Conservation (phyloP, 495 filamentous ascomycete genomes). For the Xylaria venustula region DNA sequence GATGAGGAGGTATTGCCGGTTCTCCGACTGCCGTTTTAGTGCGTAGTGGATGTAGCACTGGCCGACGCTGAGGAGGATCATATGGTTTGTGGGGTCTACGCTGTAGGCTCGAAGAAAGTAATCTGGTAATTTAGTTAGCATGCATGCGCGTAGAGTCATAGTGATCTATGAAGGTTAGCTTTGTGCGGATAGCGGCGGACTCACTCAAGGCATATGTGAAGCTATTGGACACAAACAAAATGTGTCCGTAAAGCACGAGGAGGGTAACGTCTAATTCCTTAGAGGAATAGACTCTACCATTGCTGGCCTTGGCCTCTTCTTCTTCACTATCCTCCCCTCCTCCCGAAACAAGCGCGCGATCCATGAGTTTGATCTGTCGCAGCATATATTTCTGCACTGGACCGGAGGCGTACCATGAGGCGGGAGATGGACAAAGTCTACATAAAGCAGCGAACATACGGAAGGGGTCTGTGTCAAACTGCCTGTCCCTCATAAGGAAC, state of each 20-base stretch:
- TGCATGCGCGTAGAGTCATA: background rate
- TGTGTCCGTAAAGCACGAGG: constrained; percentile 84
- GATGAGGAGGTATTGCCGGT: constrained; percentile 79
- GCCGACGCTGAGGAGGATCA: constrained; percentile 69
- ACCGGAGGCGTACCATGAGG: constrained; percentile 58
- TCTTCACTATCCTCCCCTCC: constrained; percentile 18
- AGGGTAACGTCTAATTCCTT: constrained; percentile 58
- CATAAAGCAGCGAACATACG: constrained; percentile 74
- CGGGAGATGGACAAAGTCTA: constrained; percentile 58
- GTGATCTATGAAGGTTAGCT: background rate
- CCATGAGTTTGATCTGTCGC: constrained; percentile 87
- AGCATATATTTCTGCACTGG: constrained; percentile 83
- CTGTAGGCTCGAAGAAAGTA: constrained; percentile 89
- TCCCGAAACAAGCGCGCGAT: constrained; percentile 40
- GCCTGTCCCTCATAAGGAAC: constrained; percentile 83
- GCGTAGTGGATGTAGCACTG: constrained; percentile 81
- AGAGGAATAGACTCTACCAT: constrained; percentile 23
- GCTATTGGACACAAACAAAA: constrained; percentile 73
- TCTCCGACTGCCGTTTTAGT: constrained; percentile 83
- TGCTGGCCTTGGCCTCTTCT: constrained; percentile 24
- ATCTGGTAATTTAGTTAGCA: constrained; percentile 39
- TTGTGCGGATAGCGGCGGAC: constrained; percentile 13
- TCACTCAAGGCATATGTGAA: constrained; percentile 76
- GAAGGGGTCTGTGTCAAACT: constrained; percentile 81
- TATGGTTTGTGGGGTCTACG: constrained; percentile 70